Evolutionary conservation across 306 rosid genomes (phyloP), one percentile per base, ranked within the genome.

Genomic region (Alnus rubra): DNA sequence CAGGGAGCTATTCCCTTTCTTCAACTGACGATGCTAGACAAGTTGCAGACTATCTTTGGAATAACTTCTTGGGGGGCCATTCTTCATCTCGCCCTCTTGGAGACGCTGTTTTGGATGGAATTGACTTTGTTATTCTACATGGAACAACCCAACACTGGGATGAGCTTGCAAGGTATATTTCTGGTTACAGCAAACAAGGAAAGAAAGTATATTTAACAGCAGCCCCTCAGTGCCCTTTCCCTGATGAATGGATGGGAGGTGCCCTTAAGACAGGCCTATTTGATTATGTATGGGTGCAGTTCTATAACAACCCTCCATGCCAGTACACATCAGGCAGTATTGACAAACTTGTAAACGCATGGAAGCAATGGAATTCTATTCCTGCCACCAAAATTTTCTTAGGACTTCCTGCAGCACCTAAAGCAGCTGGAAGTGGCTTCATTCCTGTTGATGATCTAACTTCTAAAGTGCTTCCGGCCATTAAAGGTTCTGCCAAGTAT

Each of bases 251-350:
- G 83, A 77, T 88, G 7, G 94, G 91, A 42, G 51, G 62, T 39
- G 94, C 94, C 14, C 80, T 92, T 2, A 78, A 62, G 6, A 89
- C 92, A 0, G 87, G 92, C 13, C 86, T 89, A 30, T 92, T 89
- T 62, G 94, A 92, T 88, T 83, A 50, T 33, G 87, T 89, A 51
- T 89, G 91, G 92, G 86, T 88, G 44, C 92, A 91, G 55, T 91
- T 91, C 79, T 91, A 89, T 82, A 89, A 88, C 64, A 91, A 88
- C 65, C 76, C 89, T 1, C 85, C 82, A 0, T 91, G 89, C 79
- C 87, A 89, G 16, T 88, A 88, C 83, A 60, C 84, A 4, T 75
- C 88, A 1, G 87, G 87, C 16, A 84, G 79, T 51, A 54, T 76
- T 30, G 60, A 15, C 55, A 68, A 71, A 67, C 91, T 91, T 39